Evolutionary conservation across 2,329 filamentous ascomycete species (phyloP).

Genomic region (Pseudogymnoascus sp.): DNA sequence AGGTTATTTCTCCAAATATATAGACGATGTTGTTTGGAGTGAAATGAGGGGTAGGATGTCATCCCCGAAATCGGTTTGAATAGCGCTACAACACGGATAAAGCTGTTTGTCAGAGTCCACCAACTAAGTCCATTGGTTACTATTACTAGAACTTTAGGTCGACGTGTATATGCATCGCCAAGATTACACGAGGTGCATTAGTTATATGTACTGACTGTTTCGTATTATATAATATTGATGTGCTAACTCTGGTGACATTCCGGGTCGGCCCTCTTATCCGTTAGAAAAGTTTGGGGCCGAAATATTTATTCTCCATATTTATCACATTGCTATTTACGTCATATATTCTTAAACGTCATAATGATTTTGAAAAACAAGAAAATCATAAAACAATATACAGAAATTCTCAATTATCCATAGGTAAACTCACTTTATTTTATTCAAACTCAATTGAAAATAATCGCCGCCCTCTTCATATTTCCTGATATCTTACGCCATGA

Average conservation of each 20-base stretch:
- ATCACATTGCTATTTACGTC: constrained; percentile 5
- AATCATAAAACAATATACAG: neutral
- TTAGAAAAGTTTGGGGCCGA: neutral
- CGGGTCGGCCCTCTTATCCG: neutral
- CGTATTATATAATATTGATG: neutral
- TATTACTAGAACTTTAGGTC: neutral
- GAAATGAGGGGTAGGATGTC: constrained; percentile 24
- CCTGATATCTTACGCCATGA: neutral
- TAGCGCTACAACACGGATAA: neutral
- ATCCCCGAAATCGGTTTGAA: neutral
- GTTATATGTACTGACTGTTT: neutral
- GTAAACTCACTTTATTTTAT: neutral
- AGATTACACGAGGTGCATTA: neutral
- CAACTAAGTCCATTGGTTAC: neutral
- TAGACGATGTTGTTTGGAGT: constrained; percentile 13
- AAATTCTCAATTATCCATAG: too few species aligned
- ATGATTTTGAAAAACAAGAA: neutral
- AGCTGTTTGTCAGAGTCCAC: neutral
- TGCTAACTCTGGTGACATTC: neutral
- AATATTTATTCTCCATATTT: neutral
- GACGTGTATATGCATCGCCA: constrained; percentile 1
- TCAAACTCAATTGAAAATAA: too few species aligned
- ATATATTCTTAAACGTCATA: neutral
- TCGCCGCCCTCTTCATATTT: too few species aligned
- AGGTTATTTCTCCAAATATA: neutral